Evolutionary conservation across 768 basidiomycete species (phyloP).

Genomic region (Tubosaeta sp.): DNA sequence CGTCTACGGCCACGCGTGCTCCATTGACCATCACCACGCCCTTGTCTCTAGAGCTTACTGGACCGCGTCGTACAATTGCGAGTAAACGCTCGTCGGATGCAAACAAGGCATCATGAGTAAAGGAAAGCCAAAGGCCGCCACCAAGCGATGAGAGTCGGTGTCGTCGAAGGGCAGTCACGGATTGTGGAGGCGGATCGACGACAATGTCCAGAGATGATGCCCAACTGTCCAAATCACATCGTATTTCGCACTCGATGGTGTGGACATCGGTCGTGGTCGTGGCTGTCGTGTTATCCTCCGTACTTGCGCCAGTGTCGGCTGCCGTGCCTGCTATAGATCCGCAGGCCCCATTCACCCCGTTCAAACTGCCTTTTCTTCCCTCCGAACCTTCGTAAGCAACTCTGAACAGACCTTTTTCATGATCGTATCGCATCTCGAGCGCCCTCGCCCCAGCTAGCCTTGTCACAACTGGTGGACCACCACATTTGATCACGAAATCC

Average conservation of each 20-base stretch:
- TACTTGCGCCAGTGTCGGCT: conserved; percentile 13
- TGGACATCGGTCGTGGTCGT: conserved; percentile 32
- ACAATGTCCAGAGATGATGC: conserved; percentile 78
- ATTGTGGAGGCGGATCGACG: conserved; percentile 87
- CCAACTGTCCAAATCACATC: conserved; percentile 93
- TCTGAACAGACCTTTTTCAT: conserved; percentile 75
- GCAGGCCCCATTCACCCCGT: conserved; percentile 18
- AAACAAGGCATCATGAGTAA: conserved; percentile 80
- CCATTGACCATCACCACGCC: conserved; percentile 89
- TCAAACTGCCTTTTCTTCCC: conserved; percentile 37
- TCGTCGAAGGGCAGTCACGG: conserved; percentile 76
- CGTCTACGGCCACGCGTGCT: conserved; percentile 74
- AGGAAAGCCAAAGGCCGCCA: conserved; percentile 91
- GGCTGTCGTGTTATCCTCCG: conserved; percentile 6
- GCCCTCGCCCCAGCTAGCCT: conserved; percentile 75
- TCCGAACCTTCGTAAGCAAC: conserved; percentile 77
- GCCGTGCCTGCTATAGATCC: background rate
- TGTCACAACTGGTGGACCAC: conserved; percentile 90
- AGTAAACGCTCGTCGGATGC: conserved; percentile 73
- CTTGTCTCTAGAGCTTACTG: conserved; percentile 61
- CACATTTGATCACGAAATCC: conserved; percentile 92
- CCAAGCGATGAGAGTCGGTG: conserved; percentile 84
- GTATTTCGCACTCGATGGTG: conserved; percentile 81
- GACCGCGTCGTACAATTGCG: conserved; percentile 70
- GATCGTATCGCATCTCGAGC: conserved; percentile 76